Percentiles rank a stretch among this genome's conserved stretches.
Evolutionary conservation across 2,329 filamentous ascomycete species (phyloP).

Genomic region (Sarocladium brachiariae): DNA sequence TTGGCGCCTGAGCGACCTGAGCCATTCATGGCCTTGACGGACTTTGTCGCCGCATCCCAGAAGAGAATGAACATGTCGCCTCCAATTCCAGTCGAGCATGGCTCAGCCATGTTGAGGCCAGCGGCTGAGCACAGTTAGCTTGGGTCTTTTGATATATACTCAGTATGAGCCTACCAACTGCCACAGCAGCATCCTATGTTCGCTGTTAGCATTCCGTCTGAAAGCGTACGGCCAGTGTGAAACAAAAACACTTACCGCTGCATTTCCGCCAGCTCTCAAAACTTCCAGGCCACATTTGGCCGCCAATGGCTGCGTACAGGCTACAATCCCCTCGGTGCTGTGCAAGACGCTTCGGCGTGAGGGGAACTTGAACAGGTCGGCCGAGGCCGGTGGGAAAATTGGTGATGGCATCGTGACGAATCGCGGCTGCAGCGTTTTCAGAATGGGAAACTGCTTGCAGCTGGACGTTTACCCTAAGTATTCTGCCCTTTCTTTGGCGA

Average conservation of each 20-base stretch:
- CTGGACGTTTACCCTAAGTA: not conserved
- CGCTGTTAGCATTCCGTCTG: conserved; percentile 8
- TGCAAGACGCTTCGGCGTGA: conserved; percentile 89
- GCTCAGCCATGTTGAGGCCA: conserved; percentile 88
- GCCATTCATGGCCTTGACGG: conserved; percentile 82
- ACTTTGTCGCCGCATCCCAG: conserved; percentile 76
- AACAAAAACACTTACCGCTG: conserved; percentile 59
- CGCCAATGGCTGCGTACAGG: conserved; percentile 84
- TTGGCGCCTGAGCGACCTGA: conserved; percentile 75
- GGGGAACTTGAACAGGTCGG: conserved; percentile 57
- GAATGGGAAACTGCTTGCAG: not conserved
- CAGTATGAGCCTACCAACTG: conserved; percentile 57
- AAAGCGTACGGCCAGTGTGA: too few species aligned
- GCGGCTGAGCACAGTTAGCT: conserved; percentile 53
- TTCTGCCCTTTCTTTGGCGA: not conserved
- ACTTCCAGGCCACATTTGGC: conserved; percentile 81
- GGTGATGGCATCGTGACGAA: conserved; percentile 38
- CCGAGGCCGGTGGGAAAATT: conserved; percentile 37
- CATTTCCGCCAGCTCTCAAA: conserved; percentile 84
- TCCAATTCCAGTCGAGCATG: conserved; percentile 86
- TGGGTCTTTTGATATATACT: not conserved
- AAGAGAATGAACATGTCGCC: conserved; percentile 96
- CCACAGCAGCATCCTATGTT: conserved; percentile 83
- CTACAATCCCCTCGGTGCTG: conserved; percentile 84
- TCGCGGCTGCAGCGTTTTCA: not conserved